Evolutionary conservation across 2,329 filamentous ascomycete genomes (phyloP).

Genomic region (Polychaeton citri): DNA sequence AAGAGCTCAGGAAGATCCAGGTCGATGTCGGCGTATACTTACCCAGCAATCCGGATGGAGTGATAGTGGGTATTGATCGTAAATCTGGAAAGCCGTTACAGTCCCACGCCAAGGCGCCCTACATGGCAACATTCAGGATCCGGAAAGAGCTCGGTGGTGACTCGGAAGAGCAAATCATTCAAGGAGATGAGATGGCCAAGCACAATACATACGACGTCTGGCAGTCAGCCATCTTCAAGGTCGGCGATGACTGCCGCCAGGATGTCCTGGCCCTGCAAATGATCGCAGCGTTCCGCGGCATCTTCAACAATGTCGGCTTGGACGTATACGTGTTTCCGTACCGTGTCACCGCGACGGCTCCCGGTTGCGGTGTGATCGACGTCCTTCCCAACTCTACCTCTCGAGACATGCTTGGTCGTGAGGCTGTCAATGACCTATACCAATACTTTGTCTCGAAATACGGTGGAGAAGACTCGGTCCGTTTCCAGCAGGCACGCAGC

Average conservation of each 20-base stretch:
- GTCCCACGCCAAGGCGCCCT: conserved; percentile 95
- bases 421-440: conserved; percentile 94
- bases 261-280: conserved; percentile 94
- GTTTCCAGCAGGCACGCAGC: conserved; percentile 85
- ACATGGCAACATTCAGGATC: conserved; percentile 98
- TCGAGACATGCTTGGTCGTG: conserved; percentile 93
- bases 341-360: conserved; percentile 90
- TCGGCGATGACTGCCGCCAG: conserved; percentile 95
- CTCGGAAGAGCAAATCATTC: conserved; percentile 14
- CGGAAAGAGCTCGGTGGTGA: conserved; percentile 57
- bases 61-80: conserved; percentile 93
- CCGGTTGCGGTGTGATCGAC: conserved; percentile 95
- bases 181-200: conserved; percentile 16
- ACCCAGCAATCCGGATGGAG: conserved; percentile 90
- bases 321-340: conserved; percentile 97
- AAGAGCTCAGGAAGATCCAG: conserved; percentile 92
- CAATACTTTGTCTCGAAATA: conserved; percentile 98
- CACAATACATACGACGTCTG: conserved; percentile 68
- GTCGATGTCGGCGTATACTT: conserved; percentile 96
- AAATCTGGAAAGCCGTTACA: conserved; percentile 96
- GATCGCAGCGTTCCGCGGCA: conserved; percentile 93
- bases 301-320: conserved; percentile 87
- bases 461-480: conserved; percentile 85
- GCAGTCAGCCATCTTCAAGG: conserved; percentile 99
- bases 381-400: conserved; percentile 96